Conservation (phyloP, 2,329 filamentous ascomycete genomes). For the Bipolaris sorokiniana region DNA sequence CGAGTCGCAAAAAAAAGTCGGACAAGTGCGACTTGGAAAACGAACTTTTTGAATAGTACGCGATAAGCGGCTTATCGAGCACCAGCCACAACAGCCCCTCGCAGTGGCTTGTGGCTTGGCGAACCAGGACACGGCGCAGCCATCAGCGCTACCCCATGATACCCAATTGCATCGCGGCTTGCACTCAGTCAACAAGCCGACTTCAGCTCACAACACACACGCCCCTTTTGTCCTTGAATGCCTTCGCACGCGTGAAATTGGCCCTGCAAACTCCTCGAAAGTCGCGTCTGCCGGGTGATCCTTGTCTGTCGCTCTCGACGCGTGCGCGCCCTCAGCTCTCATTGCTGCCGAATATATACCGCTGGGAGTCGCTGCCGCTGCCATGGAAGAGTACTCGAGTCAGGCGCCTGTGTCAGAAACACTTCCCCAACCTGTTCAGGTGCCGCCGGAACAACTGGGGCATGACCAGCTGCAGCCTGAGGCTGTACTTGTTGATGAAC, state of each 20-base stretch:
- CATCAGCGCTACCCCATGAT: constrained; percentile 11
- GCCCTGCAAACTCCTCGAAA: background rate
- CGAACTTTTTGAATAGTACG: constrained; percentile 23
- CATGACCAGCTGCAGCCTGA: constrained; percentile 23
- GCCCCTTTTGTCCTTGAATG: background rate
- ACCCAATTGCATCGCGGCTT: constrained; percentile 22
- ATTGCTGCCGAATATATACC: constrained; percentile 25
- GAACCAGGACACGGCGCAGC: background rate
- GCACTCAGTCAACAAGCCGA: constrained; percentile 23
- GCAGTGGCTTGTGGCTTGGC: constrained; percentile 2
- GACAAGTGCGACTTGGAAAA: constrained; percentile 2
- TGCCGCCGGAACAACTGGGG: constrained; percentile 32
- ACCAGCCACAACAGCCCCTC: constrained; percentile 14
- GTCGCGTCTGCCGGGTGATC: background rate
- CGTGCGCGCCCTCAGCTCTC: constrained; percentile 34
- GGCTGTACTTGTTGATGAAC: constrained; percentile 14
- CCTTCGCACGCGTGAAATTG: background rate
- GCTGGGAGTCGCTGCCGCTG: constrained; percentile 2
- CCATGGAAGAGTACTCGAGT: constrained; percentile 15
- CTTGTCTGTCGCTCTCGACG: constrained; percentile 27
- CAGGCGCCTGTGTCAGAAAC: constrained; percentile 19
- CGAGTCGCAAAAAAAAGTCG: constrained; percentile 12
- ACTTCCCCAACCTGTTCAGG: constrained; percentile 22
- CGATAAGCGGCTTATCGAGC: constrained; percentile 18
- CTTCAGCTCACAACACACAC: constrained; percentile 5